A percentile compares a stretch with the other conserved stretches of the same genome.
phyloP scores from a whole-genome alignment of 2,329 filamentous ascomycete species.

The Clonostachys sp. region DNA sequence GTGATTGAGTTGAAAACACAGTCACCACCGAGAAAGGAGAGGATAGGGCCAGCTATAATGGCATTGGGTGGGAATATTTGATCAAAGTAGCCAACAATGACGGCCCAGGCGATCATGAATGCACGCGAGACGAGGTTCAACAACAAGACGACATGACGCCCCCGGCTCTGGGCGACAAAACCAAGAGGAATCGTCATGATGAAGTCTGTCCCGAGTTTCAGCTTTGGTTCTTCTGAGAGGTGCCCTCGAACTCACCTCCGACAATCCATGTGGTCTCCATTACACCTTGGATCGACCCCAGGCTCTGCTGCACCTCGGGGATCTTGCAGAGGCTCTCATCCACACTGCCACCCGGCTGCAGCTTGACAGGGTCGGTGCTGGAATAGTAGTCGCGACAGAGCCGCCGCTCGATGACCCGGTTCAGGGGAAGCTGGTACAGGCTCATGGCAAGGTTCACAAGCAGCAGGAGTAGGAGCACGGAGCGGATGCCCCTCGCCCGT shows the following conservation, averaged over 20 bases:
- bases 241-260: slow-evolving; percentile 25
- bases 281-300: slow-evolving; percentile 47
- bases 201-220: slow-evolving; percentile 27
- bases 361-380: slow-evolving; percentile 23
- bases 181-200: slow-evolving; percentile 43
- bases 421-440: slow-evolving; percentile 41
- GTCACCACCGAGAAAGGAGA: slow-evolving; percentile 42
- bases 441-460: slow-evolving; percentile 41
- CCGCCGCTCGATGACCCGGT: slow-evolving; percentile 37
- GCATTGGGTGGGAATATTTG: slow-evolving; percentile 10
- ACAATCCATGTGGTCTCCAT: slow-evolving; percentile 46
- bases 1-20: slow-evolving; percentile 46
- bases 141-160: slow-evolving; percentile 29
- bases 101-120: neutral
- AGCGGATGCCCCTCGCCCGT: slow-evolving; percentile 4
- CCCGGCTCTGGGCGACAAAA: slow-evolving; percentile 37
- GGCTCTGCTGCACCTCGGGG: slow-evolving; percentile 39
- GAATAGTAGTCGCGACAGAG: slow-evolving; percentile 46
- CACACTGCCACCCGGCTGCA: slow-evolving; percentile 26
- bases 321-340: slow-evolving; percentile 50
- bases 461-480: slow-evolving; percentile 33
- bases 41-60: slow-evolving; percentile 30
- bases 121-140: slow-evolving; percentile 30
- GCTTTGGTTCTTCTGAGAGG: neutral
- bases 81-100: neutral